These are phyloP conservation scores for Acacia pycnantha DNA, from an alignment of 331 rosid species.

Conservation along the genomic window DNA sequence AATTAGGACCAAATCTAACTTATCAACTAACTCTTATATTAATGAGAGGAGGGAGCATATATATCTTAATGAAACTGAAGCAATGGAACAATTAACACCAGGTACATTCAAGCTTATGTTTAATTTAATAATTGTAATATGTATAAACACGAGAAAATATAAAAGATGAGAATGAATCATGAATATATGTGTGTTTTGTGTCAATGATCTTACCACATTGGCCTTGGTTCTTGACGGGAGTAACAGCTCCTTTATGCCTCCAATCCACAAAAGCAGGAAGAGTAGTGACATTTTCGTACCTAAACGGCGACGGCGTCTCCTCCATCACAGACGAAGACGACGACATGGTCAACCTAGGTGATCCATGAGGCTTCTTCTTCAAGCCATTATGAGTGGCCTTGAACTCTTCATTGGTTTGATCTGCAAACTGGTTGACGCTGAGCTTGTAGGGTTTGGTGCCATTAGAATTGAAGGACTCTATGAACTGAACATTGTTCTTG, in stretches of 20 bases:
- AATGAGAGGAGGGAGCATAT: too few species aligned
- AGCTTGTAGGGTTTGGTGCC: slow-evolving; percentile 36
- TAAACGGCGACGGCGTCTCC: slow-evolving; percentile 5
- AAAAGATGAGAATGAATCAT: background rate
- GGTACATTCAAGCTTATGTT: too few species aligned
- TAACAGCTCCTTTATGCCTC: slow-evolving; percentile 44
- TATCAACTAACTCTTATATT: too few species aligned
- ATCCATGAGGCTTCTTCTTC: slow-evolving; percentile 2
- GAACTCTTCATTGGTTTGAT: slow-evolving; percentile 41
- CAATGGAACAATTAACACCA: too few species aligned
- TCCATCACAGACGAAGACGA: background rate
- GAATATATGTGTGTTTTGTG: background rate
- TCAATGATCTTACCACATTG: slow-evolving; percentile 38
- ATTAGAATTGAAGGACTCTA: slow-evolving; percentile 33
- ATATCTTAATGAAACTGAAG: too few species aligned
- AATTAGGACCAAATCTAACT: too few species aligned
- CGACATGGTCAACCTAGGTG: background rate
- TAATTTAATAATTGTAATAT: too few species aligned
- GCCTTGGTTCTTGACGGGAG: slow-evolving; percentile 48
- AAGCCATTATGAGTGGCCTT: slow-evolving; percentile 30
- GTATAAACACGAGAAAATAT: too few species aligned
- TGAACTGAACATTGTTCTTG: slow-evolving; percentile 33
- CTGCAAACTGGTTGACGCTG: slow-evolving; percentile 31
- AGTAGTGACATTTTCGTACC: slow-evolving; percentile 25
- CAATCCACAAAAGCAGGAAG: slow-evolving; percentile 43